These are phyloP conservation scores for Monilinia polystroma DNA, from an alignment of 2,329 filamentous ascomycete genomes.

Conservation along the genomic window DNA sequence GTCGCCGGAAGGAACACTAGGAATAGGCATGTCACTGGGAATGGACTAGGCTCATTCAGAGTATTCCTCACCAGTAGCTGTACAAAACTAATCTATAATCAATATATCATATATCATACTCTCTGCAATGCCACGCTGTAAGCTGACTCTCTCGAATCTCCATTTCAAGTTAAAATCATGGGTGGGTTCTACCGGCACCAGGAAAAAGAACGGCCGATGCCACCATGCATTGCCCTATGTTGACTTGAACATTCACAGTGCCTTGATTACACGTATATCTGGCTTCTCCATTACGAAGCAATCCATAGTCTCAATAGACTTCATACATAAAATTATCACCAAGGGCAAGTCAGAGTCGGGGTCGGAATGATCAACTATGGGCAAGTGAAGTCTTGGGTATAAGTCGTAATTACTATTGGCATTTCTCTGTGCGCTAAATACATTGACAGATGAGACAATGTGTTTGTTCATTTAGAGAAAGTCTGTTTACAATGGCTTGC, in stretches of 20 bases:
- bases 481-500: constrained; percentile 67
- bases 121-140: too few species aligned
- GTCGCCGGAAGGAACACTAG: too few species aligned
- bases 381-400: not conserved
- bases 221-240: too few species aligned
- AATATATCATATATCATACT: too few species aligned
- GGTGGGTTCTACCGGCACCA: too few species aligned
- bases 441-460: not conserved
- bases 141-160: too few species aligned
- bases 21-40: too few species aligned
- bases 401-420: constrained; percentile 8
- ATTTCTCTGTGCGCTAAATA: not conserved
- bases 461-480: not conserved
- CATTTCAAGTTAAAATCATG: too few species aligned
- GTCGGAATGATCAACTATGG: not conserved
- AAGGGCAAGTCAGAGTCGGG: not conserved
- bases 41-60: too few species aligned
- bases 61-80: too few species aligned
- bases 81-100: too few species aligned
- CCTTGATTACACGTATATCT: not conserved
- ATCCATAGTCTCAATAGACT: not conserved
- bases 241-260: not conserved
- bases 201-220: too few species aligned
- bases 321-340: not conserved
- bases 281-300: not conserved